Base-by-base conservation (phyloP, 2,329 filamentous ascomycete genomes). In the Diplodia scrobiculata region DNA sequence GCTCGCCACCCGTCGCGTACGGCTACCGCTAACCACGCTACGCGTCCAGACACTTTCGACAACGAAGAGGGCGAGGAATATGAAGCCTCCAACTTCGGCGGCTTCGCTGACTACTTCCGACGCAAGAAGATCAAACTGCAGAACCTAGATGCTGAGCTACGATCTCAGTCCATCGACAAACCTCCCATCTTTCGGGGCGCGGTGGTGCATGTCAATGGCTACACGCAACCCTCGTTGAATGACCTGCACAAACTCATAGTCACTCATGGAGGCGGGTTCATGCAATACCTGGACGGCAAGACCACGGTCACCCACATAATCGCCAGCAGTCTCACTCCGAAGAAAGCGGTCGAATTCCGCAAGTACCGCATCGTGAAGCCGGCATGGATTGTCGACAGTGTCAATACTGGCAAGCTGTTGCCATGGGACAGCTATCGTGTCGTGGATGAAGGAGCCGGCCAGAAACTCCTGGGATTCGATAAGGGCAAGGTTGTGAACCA, bases 71-170 rank as follows among this genome's bases (percentile, higher is more conserved):
- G 95, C 66, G 94, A 98, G 67, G 96, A 99, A 76, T 99, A 99
- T 76, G 88, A 89, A 67, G 86, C 84, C 1, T 97, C 92, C 69
- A 86, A 86, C 63, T 99, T 98, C 77, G 91, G 92, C 29, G 94
- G 93, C 9, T 96, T 98, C 73, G 79, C 83, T 27, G 94, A 98
- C 74, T 99, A 98, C 77, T 96, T 97, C 75, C 86, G 93, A 59
- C 89, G 93, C 66, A 99, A 99, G 82, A 97, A 96, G 83, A 88
- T 97, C 77, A 99, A 99, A 75, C 84, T 99, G 3, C 95, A 98
- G 77, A 99, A 99, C 73, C 85, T 95, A 34, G 95, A 99, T 78
- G 88, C 88, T 9, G 87, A 96, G 64, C 82, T 96, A 52, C 88
- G 94, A 67, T 84, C 89, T 36, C 81, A 86, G 3, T 86, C 88